Percentiles rank a stretch among this genome's conserved stretches.
Conservation (phyloP, 2,329 filamentous ascomycete species). For the Hypoxylon sp. region DNA sequence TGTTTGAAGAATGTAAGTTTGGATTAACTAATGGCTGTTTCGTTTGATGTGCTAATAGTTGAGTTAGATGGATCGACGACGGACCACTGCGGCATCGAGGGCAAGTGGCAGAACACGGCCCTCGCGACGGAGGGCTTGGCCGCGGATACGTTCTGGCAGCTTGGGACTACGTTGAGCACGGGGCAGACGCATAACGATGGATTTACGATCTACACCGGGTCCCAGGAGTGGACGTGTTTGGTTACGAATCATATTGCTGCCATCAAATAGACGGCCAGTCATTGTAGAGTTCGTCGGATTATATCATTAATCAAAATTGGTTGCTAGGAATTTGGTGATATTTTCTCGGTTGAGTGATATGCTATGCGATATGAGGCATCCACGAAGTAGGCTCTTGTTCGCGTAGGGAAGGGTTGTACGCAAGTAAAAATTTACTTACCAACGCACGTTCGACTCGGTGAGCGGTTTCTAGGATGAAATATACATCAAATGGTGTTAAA, state of each 20-base stretch:
- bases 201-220: conserved; percentile 56
- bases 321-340: neutral
- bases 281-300: too few species aligned
- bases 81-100: conserved; percentile 45
- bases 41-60: neutral
- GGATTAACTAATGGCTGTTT: neutral
- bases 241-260: conserved; percentile 55
- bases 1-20: conserved; percentile 53
- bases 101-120: conserved; percentile 44
- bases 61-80: conserved; percentile 38
- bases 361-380: too few species aligned
- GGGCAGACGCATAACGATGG: conserved; percentile 55
- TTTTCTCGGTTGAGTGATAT: neutral
- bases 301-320: too few species aligned
- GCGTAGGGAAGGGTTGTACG: too few species aligned
- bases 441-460: too few species aligned
- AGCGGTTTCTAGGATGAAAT: too few species aligned
- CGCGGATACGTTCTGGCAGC: conserved; percentile 47
- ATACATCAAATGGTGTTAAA: too few species aligned
- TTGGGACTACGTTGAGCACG: conserved; percentile 48
- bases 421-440: too few species aligned
- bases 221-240: conserved; percentile 53
- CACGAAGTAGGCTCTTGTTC: too few species aligned
- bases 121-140: conserved; percentile 42
- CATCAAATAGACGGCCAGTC: conserved; percentile 37